phyloP scores from a whole-genome alignment of 176 grass and related monocot species.

The Carex cristatella region DNA sequence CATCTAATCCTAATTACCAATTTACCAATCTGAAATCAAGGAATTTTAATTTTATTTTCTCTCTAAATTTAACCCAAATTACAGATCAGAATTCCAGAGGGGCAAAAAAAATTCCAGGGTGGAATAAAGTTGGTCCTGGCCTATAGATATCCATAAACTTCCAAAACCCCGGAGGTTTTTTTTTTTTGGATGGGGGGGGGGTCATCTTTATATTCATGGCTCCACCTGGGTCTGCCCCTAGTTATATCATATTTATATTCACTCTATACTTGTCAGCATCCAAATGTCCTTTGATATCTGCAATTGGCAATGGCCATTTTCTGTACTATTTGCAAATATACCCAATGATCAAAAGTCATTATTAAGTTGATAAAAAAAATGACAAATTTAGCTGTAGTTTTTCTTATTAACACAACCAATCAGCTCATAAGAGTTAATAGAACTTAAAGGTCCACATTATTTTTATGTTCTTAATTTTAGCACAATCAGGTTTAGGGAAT shows the following conservation, averaged over 20 bases:
- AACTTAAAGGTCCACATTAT: not conserved
- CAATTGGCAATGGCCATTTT: not conserved
- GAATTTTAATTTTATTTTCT: no score
- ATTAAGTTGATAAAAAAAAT: not conserved
- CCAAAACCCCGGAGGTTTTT: no score
- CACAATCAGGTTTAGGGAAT: not conserved
- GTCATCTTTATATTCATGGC: no score
- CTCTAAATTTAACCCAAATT: no score
- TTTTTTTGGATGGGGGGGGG: no score
- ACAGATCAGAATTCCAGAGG: no score
- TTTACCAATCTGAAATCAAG: no score
- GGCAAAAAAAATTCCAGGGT: no score
- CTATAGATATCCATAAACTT: no score
- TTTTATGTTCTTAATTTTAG: not conserved
- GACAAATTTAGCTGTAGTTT: not conserved
- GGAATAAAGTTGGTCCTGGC: no score
- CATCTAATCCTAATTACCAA: no score
- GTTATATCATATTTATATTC: not conserved
- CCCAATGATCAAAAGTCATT: not conserved
- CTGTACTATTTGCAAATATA: not conserved
- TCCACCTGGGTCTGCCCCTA: no score
- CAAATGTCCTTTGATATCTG: not conserved
- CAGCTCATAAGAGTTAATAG: not conserved
- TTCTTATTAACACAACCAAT: not conserved
- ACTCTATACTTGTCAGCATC: not conserved